phyloP scores from a whole-genome alignment of 2,329 filamentous ascomycete species.

The Fusarium sulawesiense region DNA sequence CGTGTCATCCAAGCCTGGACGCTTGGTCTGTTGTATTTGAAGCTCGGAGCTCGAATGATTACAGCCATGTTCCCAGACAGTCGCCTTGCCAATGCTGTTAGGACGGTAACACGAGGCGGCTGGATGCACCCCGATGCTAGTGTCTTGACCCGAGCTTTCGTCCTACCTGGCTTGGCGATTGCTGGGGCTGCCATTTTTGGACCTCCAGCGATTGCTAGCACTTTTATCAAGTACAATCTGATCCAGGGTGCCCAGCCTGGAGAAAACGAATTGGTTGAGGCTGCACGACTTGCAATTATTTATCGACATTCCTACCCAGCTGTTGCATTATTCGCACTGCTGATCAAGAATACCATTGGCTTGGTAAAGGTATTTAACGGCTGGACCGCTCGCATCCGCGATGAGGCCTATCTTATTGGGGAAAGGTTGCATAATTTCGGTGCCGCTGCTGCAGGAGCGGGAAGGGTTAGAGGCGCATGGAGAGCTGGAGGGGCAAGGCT shows the following conservation, averaged over 20 bases:
- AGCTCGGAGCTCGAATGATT: conserved; percentile 78
- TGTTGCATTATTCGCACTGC: conserved; percentile 62
- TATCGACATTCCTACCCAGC: conserved; percentile 78
- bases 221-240: conserved; percentile 45
- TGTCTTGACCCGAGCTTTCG: conserved; percentile 85
- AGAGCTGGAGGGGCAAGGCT: conserved; percentile 50
- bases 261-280: conserved; percentile 43
- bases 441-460: conserved; percentile 53
- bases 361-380: conserved; percentile 72
- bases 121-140: conserved; percentile 82
- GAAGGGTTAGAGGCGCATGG: conserved; percentile 53
- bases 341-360: conserved; percentile 58
- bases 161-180: conserved; percentile 78
- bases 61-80: conserved; percentile 75
- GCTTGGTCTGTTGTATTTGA: conserved; percentile 88
- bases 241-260: conserved; percentile 32
- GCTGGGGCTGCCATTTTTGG: conserved; percentile 70
- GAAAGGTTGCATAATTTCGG: conserved; percentile 96
- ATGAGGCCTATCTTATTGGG: conserved; percentile 96
- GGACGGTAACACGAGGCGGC: conserved; percentile 77
- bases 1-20: conserved; percentile 95
- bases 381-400: conserved; percentile 85
- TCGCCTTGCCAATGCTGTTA: conserved; percentile 78
- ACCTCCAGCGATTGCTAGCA: conserved; percentile 69
- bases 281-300: conserved; percentile 52